Evolutionary conservation across 345 rosid species (phyloP).

Genomic region (Euphorbia peplus): DNA sequence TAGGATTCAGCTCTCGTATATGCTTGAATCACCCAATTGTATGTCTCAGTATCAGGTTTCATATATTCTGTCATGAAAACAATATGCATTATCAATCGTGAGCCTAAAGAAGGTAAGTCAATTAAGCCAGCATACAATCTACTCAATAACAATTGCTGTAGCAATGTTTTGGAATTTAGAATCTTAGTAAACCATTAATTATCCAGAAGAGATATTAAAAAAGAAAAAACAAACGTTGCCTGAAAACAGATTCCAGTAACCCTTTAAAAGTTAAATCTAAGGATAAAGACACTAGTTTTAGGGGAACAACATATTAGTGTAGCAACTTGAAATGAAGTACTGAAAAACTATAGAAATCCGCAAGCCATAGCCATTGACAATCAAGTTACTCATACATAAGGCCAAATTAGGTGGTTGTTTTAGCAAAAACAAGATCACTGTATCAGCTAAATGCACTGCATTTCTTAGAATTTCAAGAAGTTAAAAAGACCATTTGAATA

Average conservation of each 20-base stretch:
- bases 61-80: slow-evolving; percentile 53
- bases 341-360: not conserved
- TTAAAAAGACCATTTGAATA: not conserved
- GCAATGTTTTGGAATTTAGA: not conserved
- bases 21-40: slow-evolving; percentile 97
- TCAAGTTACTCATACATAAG: not conserved
- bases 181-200: not conserved
- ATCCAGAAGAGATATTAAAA: not conserved
- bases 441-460: not conserved
- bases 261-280: not conserved
- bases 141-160: slow-evolving; percentile 4
- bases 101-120: not conserved
- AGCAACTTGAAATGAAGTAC: not conserved
- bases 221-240: not conserved
- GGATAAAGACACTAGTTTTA: too few species aligned
- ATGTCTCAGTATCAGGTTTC: slow-evolving; percentile 94
- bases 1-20: slow-evolving; percentile 95
- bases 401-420: not conserved
- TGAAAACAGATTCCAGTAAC: not conserved
- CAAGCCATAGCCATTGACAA: not conserved
- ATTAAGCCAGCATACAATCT: slow-evolving; percentile 7
- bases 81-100: not conserved
- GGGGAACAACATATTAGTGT: not conserved
- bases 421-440: not conserved
- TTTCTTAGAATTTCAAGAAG: not conserved